A percentile compares a stretch with the other conserved stretches of the same genome.
Conservation (phyloP, 1,284 basidiomycete species). For the Bondarzewia mesenterica region DNA sequence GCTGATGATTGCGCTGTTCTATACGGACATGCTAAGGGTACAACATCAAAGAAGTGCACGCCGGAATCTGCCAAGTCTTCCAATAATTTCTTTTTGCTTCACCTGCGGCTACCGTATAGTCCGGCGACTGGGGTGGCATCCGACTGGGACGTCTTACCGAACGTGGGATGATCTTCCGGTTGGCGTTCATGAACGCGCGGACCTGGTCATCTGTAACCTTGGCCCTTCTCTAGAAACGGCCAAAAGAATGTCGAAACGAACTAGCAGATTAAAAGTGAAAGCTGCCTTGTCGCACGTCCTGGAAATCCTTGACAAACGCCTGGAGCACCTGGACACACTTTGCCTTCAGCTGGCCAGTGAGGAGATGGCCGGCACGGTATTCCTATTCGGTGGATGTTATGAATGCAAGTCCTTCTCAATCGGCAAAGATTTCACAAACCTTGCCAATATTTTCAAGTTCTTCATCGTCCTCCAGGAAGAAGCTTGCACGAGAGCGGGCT, state of each 20-base stretch:
- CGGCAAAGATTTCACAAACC: slow-evolving; percentile 34
- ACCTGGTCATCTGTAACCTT: slow-evolving; percentile 78
- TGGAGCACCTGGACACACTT: slow-evolving; percentile 84
- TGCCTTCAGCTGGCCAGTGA: slow-evolving; percentile 92
- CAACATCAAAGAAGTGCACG: too few species aligned
- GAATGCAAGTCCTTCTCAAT: background rate
- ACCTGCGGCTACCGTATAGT: too few species aligned
- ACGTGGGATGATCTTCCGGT: slow-evolving; percentile 74
- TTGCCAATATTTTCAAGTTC: slow-evolving; percentile 73
- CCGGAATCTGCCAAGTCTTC: too few species aligned
- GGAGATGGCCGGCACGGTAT: slow-evolving; percentile 82
- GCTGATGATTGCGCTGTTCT: too few species aligned
- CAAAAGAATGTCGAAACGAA: too few species aligned
- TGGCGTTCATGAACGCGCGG: slow-evolving; percentile 77
- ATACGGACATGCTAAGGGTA: too few species aligned
- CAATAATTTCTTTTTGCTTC: too few species aligned
- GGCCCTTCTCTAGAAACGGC: slow-evolving; percentile 72
- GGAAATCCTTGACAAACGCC: slow-evolving; percentile 82
- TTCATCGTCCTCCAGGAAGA: slow-evolving; percentile 94
- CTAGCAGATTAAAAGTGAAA: too few species aligned
- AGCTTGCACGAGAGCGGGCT: slow-evolving; percentile 92
- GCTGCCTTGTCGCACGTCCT: slow-evolving; percentile 83
- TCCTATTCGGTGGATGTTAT: slow-evolving; percentile 52
- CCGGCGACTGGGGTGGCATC: too few species aligned
- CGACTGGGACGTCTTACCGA: too few species aligned